Percentiles rank a stretch among this genome's conserved stretches.
phyloP scores from a whole-genome alignment of 305 asterid genomes.

The Salvia sclarea region DNA sequence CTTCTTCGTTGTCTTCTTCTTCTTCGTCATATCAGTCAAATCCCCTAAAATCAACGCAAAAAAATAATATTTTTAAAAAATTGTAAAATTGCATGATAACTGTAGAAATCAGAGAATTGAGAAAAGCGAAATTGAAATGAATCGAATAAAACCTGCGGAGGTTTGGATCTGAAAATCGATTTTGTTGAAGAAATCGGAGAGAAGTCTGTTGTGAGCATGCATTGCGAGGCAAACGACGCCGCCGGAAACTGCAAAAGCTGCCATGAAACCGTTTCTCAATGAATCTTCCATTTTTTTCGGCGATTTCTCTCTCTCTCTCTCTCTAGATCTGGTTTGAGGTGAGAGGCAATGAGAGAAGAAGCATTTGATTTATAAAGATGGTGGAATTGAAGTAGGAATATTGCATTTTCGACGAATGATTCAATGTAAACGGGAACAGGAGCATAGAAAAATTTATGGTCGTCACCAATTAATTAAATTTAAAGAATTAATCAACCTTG shows the following conservation, averaged over 20 bases:
- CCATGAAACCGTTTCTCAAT: constrained; percentile 56
- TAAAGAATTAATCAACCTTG: not conserved
- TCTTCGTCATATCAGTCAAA: constrained; percentile 35
- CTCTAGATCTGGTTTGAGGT: not conserved
- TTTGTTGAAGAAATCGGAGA: constrained; percentile 69
- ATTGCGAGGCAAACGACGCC: constrained; percentile 72
- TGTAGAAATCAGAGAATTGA: not conserved
- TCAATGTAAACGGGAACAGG: constrained; percentile 26
- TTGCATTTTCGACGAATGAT: constrained; percentile 35
- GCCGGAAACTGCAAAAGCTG: constrained; percentile 81
- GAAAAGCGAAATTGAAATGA: not conserved
- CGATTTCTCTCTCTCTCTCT: constrained; percentile 2
- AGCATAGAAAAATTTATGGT: not conserved
- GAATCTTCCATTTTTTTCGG: constrained; percentile 61
- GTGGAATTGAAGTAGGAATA: not conserved
- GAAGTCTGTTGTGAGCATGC: constrained; percentile 70
- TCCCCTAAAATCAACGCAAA: constrained; percentile 29
- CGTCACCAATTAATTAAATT: not conserved
- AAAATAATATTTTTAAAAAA: not conserved
- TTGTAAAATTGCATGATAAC: too few species aligned
- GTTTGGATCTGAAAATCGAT: constrained; percentile 51
- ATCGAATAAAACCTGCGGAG: constrained; percentile 47
- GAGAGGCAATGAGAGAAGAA: constrained; percentile 21
- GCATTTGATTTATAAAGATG: constrained; percentile 29
- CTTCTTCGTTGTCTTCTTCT: constrained; percentile 49